These are phyloP conservation scores for Aspergillus cavernicola DNA, from an alignment of 495 filamentous ascomycete genomes.

Conservation along the genomic window DNA sequence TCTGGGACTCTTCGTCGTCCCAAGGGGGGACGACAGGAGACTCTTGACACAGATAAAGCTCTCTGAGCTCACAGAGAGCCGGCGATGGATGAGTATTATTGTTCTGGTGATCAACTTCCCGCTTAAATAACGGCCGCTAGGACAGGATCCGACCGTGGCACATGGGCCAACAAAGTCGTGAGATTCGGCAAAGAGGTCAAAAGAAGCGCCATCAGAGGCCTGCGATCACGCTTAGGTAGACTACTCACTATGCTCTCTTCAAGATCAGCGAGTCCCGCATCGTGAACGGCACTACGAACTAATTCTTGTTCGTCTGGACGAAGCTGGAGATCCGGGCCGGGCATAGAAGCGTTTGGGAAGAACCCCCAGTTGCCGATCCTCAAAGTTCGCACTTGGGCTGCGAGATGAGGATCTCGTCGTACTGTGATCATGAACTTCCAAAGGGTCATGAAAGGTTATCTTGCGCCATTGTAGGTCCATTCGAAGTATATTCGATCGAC, in stretches of 20 bases:
- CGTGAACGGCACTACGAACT: not conserved
- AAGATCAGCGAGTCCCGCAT: not conserved
- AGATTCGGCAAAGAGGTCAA: not conserved
- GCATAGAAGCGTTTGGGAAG: not conserved
- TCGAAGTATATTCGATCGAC: not conserved
- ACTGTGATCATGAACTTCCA: not conserved
- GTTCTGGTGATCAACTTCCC: too few relatives aligned
- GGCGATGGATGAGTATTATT: not conserved
- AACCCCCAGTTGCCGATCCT: slow-evolving; percentile 2
- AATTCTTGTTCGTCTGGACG: not conserved
- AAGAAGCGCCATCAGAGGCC: not conserved
- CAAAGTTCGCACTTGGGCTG: not conserved
- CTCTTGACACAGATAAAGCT: too few relatives aligned
- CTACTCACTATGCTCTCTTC: too few relatives aligned
- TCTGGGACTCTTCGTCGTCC: too few relatives aligned
- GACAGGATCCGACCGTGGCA: not conserved
- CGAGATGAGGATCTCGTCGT: not conserved
- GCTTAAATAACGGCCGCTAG: too few relatives aligned
- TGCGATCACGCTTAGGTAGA: not conserved
- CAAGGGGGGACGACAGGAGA: too few relatives aligned
- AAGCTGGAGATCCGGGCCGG: not conserved
- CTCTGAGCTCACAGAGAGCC: not conserved
- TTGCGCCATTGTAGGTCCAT: slow-evolving; percentile 5
- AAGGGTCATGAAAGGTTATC: not conserved
- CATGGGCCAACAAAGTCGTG: not conserved